phyloP scores from a whole-genome alignment of 2,329 filamentous ascomycete species.

The Aureobasidium zeae region DNA sequence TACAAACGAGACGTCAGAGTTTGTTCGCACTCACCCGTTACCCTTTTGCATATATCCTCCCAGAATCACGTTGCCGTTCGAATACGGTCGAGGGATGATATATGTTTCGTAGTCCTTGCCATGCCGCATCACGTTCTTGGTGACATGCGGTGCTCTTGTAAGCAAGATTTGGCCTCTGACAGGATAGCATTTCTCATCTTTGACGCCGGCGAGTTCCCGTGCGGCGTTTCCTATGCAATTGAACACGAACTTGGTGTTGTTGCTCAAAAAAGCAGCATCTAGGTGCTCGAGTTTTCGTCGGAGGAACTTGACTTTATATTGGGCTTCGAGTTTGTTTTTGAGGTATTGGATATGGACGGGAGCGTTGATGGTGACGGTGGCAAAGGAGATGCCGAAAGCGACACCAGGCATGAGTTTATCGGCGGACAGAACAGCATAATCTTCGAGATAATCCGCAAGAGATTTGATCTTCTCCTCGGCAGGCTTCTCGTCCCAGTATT shows the following conservation, averaged over 20 bases:
- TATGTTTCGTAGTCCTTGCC: slow-evolving; percentile 1
- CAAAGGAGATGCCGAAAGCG: not conserved
- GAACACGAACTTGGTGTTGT: not conserved
- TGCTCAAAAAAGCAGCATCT: not conserved
- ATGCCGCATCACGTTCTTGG: not conserved
- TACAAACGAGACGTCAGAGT: not conserved
- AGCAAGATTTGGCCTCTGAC: slow-evolving; percentile 2
- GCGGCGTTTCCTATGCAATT: slow-evolving; percentile 2
- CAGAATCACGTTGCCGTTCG: slow-evolving; percentile 3
- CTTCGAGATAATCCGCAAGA: slow-evolving; percentile 3
- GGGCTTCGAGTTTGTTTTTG: not conserved
- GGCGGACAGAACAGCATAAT: not conserved
- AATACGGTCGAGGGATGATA: slow-evolving; percentile 1
- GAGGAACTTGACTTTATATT: not conserved
- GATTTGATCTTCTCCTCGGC: not conserved
- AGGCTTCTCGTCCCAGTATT: slow-evolving; percentile 1
- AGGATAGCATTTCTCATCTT: not conserved
- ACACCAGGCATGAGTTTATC: not conserved
- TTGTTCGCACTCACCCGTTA: not conserved
- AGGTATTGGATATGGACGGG: slow-evolving; percentile 1
- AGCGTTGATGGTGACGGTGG: not conserved
- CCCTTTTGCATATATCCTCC: not conserved
- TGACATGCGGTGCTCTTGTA: not conserved
- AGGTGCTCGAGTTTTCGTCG: not conserved
- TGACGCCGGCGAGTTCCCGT: not conserved